phyloP scores from a whole-genome alignment of 371 early-diverging fungal genomes.

The Fennellomyces sp. region DNA sequence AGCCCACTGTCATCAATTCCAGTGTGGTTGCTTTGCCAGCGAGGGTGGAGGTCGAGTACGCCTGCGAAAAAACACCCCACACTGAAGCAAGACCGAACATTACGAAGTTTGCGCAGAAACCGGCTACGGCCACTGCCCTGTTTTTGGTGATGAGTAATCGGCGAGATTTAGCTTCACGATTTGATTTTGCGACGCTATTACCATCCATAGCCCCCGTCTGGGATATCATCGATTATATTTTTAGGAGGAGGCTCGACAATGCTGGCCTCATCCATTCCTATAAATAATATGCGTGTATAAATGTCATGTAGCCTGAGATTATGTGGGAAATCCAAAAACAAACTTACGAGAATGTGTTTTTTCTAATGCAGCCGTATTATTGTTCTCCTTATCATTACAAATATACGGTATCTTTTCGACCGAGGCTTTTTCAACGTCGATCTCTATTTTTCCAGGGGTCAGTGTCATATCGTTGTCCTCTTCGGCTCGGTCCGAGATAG shows the following conservation, averaged over 20 bases:
- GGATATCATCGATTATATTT: slow-evolving; percentile 27
- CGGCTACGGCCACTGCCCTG: slow-evolving; percentile 40
- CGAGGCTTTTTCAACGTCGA: not conserved
- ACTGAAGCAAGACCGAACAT: slow-evolving; percentile 41
- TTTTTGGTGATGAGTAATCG: not conserved
- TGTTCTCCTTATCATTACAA: not conserved
- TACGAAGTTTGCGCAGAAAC: slow-evolving; percentile 37
- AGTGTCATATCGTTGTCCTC: not conserved
- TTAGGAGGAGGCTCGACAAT: slow-evolving; percentile 28
- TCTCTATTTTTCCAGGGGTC: not conserved
- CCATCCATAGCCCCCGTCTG: slow-evolving; percentile 49
- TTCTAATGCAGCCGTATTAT: not conserved
- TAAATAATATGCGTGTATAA: not conserved
- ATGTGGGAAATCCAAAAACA: not conserved
- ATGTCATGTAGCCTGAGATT: too few species aligned
- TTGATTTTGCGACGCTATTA: slow-evolving; percentile 2
- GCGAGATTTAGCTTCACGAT: not conserved
- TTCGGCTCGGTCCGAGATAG: not conserved
- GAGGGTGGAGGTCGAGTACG: slow-evolving; percentile 28
- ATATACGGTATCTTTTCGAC: not conserved
- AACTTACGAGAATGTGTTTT: not conserved
- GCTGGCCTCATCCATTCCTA: slow-evolving; percentile 36
- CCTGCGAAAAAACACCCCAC: slow-evolving; percentile 50
- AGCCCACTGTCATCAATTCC: slow-evolving; percentile 55
- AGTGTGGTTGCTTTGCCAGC: slow-evolving; percentile 39